Percentiles rank a stretch among this genome's conserved stretches.
phyloP scores from a whole-genome alignment of 2,329 filamentous ascomycete species.

The Colletotrichum liaoningense region DNA sequence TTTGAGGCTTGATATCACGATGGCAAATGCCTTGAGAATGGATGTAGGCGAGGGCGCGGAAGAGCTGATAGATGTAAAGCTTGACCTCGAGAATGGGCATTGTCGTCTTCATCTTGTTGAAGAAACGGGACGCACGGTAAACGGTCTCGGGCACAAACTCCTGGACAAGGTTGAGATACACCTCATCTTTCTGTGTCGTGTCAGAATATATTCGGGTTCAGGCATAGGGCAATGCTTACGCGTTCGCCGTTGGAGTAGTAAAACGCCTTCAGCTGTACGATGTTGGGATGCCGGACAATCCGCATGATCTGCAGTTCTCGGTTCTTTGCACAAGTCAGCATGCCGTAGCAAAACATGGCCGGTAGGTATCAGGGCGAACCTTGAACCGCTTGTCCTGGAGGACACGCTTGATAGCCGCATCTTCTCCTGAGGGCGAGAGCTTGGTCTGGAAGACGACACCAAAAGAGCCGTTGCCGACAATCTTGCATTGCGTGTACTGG shows the following conservation, averaged over 20 bases:
- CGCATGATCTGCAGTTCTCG: conserved; percentile 99
- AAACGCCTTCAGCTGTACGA: conserved; percentile 98
- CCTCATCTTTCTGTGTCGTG: conserved; percentile 85
- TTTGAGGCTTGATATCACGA: conserved; percentile 99
- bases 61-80: conserved; percentile 99
- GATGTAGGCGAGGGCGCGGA: conserved; percentile 97
- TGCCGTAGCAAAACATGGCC: neutral
- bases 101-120: conserved; percentile 99
- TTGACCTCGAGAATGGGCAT: conserved; percentile 99
- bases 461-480: conserved; percentile 98
- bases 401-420: conserved; percentile 98
- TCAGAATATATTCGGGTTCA: neutral
- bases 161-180: conserved; percentile 97
- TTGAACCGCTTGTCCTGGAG: conserved; percentile 99
- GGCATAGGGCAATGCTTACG: conserved; percentile 63
- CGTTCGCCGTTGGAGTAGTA: conserved; percentile 99
- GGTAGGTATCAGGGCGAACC: conserved; percentile 61
- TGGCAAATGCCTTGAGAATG: conserved; percentile 99
- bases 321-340: conserved; percentile 70
- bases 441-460: conserved; percentile 99
- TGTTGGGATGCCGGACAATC: conserved; percentile 98
- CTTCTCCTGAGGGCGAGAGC: conserved; percentile 95
- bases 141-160: conserved; percentile 99
- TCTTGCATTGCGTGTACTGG: conserved; percentile 99
- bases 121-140: conserved; percentile 96